phyloP scores from a whole-genome alignment of 2,329 filamentous ascomycete genomes.

The Cercospora beticola region DNA sequence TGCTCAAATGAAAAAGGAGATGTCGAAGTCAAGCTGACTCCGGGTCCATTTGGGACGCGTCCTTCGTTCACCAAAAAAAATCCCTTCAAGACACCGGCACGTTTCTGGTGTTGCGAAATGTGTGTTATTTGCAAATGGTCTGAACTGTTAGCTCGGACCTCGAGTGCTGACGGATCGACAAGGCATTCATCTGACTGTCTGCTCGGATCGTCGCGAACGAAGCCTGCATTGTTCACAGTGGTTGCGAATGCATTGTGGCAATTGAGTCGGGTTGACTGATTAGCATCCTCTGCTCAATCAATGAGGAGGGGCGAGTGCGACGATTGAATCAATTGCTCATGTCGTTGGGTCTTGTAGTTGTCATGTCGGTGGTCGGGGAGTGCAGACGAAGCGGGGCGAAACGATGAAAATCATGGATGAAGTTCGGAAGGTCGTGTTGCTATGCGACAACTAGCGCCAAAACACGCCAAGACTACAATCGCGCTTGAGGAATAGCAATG shows the following conservation, averaged over 20 bases:
- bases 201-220: background rate
- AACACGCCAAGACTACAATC: background rate
- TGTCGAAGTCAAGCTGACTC: background rate
- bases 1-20: background rate
- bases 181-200: background rate
- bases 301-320: too few relatives aligned
- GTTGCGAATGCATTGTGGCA: background rate
- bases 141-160: background rate
- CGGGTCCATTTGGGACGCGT: background rate
- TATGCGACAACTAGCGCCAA: conserved; percentile 1
- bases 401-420: background rate
- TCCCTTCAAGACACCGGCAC: too few relatives aligned
- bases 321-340: too few relatives aligned
- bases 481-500: background rate
- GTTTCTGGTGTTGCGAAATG: background rate
- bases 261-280: too few relatives aligned
- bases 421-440: background rate
- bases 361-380: background rate
- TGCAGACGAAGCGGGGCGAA: background rate
- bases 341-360: background rate
- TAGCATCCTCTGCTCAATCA: too few relatives aligned
- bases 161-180: background rate
- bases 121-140: background rate
- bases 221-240: background rate
- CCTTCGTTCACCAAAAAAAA: too few relatives aligned